phyloP scores from a whole-genome alignment of 306 rosid species.

The Fragaria vesca region DNA sequence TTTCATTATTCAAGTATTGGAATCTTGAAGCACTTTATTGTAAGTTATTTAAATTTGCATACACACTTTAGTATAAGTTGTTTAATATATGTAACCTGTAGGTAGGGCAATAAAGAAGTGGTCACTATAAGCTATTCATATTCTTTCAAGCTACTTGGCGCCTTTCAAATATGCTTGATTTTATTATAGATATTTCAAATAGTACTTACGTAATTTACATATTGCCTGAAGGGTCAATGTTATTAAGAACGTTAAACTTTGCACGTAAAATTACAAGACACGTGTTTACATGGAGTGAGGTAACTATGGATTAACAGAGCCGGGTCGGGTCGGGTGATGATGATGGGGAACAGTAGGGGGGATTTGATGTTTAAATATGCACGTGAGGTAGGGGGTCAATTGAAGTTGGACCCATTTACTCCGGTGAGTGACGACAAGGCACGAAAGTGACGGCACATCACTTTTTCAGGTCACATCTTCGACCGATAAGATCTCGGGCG shows the following conservation, averaged over 20 bases:
- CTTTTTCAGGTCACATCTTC: slow-evolving; percentile 31
- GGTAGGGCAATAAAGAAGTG: slow-evolving; percentile 14
- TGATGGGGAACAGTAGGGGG: not conserved
- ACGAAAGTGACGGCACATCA: slow-evolving; percentile 34
- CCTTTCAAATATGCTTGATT: not conserved
- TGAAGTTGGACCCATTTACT: slow-evolving; percentile 43
- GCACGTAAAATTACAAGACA: no score
- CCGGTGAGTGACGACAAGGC: slow-evolving; percentile 19
- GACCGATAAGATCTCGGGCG: not conserved
- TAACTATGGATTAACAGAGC: not conserved
- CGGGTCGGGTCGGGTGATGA: not conserved
- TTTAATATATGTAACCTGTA: not conserved
- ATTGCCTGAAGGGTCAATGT: not conserved
- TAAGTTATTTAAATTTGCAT: not conserved
- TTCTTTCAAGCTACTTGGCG: not conserved
- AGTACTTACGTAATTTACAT: not conserved
- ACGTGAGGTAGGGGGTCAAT: slow-evolving; percentile 54
- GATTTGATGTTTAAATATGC: slow-evolving; percentile 22
- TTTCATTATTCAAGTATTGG: slow-evolving; percentile 17
- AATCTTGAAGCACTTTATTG: slow-evolving; percentile 33
- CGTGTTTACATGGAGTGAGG: not conserved
- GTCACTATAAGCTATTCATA: not conserved
- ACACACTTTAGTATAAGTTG: not conserved
- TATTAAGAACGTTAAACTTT: no score
- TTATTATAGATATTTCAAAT: not conserved